Evolutionary conservation across 164 flowering plant species (phyloP), one percentile per base, ranked within the genome.

Genomic region (Macadamia tetraphylla): DNA sequence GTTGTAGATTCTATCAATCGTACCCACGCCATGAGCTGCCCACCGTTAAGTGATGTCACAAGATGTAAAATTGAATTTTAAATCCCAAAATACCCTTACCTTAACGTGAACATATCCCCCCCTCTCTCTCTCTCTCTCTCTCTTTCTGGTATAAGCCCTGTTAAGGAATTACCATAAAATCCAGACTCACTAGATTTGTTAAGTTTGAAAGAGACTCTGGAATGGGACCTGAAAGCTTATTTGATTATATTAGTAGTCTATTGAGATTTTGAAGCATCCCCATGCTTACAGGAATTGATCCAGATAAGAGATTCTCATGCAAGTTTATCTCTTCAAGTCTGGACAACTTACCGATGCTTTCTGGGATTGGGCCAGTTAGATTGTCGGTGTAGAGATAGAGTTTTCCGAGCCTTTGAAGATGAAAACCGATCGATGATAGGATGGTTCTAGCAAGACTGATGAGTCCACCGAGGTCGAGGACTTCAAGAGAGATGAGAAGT

Each of bases 381-480:
- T 73, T 79, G 81, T 83, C 83, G 35, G 83, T 73, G 83, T 77
- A 78, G 17, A 86, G 81, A 44, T 66, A 64, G 63, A 86, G 80
- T 66, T 72, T 80, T 68, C 78, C 23, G 52, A 85, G 86, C 6
- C 70, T 74, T 42, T 69, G 73, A 14, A 84, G 83, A 56, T 63
- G 70, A 35, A 63, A 65, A 30, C 87, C 86, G 43, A 86, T 80
- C 8, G 15, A 63, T 11, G 74, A 61, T 29, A 87, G 89, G 43
- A 86, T 79, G 3, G 18, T 64, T 29, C 87, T 87, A 7, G 75
- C 23, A 12, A 85, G 78, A 49, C 72, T 73, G 9, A 64, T 32
- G 9, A 81, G 84, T 10, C 78, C 85, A 57, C 86, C 78, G 40
- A 87, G 82, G 67, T 84, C 80, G 42, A 87, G 69, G 65, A 84